Percentiles rank a stretch among this genome's conserved stretches.
phyloP scores from a whole-genome alignment of 2,329 filamentous ascomycete genomes.

The Sclerotinia nivalis region DNA sequence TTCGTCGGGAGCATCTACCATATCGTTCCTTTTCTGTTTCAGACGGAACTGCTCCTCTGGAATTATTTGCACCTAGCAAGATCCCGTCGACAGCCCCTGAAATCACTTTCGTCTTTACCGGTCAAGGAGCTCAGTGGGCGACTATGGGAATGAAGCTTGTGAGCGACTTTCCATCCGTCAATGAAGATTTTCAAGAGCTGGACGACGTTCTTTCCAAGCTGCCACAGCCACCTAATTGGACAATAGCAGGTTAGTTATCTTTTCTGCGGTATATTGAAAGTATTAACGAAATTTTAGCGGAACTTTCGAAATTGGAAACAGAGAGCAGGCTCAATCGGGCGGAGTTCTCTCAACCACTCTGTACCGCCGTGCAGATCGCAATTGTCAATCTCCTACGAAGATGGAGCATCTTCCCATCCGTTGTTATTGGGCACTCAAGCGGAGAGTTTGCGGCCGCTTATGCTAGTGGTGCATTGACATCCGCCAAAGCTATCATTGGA shows the following conservation, averaged over 20 bases:
- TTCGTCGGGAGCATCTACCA: background rate
- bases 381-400: slow-evolving; percentile 47
- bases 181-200: background rate
- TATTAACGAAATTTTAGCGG: slow-evolving; percentile 7
- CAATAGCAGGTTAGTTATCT: background rate
- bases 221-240: background rate
- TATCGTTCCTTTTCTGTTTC: background rate
- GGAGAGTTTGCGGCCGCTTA: slow-evolving; percentile 50
- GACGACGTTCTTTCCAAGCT: background rate
- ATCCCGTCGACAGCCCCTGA: background rate
- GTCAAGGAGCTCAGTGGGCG: slow-evolving; percentile 32
- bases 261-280: background rate
- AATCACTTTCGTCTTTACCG: slow-evolving; percentile 26
- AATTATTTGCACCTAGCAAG: background rate
- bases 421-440: slow-evolving; percentile 47
- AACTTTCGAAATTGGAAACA: background rate
- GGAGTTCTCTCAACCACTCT: slow-evolving; percentile 43
- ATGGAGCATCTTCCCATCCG: slow-evolving; percentile 44
- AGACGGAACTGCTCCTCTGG: background rate
- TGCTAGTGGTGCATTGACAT: slow-evolving; percentile 41
- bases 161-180: background rate
- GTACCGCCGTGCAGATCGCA: slow-evolving; percentile 49
- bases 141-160: slow-evolving; percentile 28
- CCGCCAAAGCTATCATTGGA: slow-evolving; percentile 43
- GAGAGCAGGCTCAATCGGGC: slow-evolving; percentile 19